Conservation (phyloP, 2,329 filamentous ascomycete species). For the Dichotomopilus funicola region DNA sequence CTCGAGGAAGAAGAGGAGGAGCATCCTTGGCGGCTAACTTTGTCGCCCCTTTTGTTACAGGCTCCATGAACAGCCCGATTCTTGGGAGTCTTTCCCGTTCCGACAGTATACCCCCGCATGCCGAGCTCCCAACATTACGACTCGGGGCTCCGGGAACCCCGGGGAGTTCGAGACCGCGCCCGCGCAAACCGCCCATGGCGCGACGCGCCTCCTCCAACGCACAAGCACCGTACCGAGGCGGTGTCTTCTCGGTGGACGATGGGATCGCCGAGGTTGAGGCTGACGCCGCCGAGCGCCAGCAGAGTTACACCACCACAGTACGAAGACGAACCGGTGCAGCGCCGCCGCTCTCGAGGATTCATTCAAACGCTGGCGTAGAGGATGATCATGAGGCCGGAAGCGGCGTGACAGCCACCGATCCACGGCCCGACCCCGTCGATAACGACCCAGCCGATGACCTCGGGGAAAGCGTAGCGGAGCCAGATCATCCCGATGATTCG, state of each 20-base stretch:
- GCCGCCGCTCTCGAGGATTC: conserved; percentile 27
- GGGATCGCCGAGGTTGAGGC: conserved; percentile 72
- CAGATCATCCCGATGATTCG: conserved; percentile 29
- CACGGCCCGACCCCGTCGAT: conserved; percentile 18
- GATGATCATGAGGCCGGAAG: conserved; percentile 23
- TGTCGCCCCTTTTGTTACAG: conserved; percentile 1
- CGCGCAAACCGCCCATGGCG: conserved; percentile 65
- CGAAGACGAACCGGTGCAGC: conserved; percentile 32
- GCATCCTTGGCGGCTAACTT: conserved; percentile 7
- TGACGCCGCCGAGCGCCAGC: conserved; percentile 49
- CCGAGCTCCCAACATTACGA: conserved; percentile 34
- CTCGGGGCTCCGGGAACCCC: conserved; percentile 28
- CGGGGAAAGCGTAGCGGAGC: conserved; percentile 30
- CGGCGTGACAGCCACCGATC: conserved; percentile 19
- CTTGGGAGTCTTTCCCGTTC: conserved; percentile 20
- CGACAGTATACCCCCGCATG: conserved; percentile 21
- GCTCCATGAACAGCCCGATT: conserved; percentile 18
- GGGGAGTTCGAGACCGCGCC: conserved; percentile 39
- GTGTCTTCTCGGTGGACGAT: conserved; percentile 87
- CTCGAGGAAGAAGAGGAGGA: background rate
- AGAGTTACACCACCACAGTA: conserved; percentile 33
- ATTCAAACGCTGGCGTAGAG: conserved; percentile 26
- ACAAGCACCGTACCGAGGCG: conserved; percentile 69
- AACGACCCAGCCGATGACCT: conserved; percentile 8
- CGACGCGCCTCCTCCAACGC: conserved; percentile 68